Base-by-base conservation (phyloP, 176 grass and related monocot species). In the Poa annua region DNA sequence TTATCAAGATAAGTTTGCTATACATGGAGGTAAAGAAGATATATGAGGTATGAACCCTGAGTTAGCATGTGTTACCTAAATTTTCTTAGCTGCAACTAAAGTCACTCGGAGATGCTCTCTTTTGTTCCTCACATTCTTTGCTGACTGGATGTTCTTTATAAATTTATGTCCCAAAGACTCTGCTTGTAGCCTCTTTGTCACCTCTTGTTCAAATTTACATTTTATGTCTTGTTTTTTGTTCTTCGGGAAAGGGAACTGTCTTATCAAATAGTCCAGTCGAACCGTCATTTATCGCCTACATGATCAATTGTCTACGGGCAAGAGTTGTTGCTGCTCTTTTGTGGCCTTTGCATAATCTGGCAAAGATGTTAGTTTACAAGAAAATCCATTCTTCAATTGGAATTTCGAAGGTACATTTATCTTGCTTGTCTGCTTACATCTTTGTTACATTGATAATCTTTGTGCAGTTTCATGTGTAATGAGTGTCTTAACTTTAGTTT, bases 271-370 rank as follows among this genome's bases (percentile, higher is more conserved):
- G 82, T 66, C 76, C 82, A 12, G 83, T 49, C 6, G 39, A 86
- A 84, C 84, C 83, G 71, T 80, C 96, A 64, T 52, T 80, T 55
- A 45, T 95, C 29, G 20, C 80, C 39, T 88, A 79, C 75, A 83
- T 78, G 74, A 20, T 91, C 6, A 90, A 92, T 72, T 98, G 87
- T 89, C 36, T 98, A 38, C 83, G 78, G 49, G 96, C 88, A 86
- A 90, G 89, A 88, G 74, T 93, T 80, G 34, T 93, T 35, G 87
- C 90, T 24, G 39, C 29, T 70, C 72, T 95, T 86, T 53, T 98
- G 34, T 98, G 87, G 88, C 96, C 92, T 88, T 83, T 98, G 77
- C 96, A 98, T 98, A 88, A 84, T 72, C 82, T 98, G n/a, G 96
- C 86, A 59, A 88, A 91, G 67, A 93, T 76, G 39, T 78, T 95